Evolutionary conservation across 495 filamentous ascomycete species (phyloP).

Genomic region (Gamarada debralockiae): DNA sequence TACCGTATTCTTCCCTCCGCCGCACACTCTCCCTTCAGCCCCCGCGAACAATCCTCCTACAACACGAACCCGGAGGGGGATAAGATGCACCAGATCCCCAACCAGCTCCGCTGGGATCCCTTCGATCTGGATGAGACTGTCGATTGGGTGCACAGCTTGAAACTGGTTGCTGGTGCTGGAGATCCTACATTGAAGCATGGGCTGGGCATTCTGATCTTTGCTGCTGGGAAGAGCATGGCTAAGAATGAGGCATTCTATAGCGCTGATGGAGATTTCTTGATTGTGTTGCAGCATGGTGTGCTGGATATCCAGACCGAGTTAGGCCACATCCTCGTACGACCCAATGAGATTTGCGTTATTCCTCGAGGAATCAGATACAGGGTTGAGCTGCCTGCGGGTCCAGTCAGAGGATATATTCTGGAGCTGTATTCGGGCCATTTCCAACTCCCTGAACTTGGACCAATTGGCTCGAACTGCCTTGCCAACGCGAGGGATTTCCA

Average conservation of each 20-base stretch:
- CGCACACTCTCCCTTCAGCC: conserved; percentile 70
- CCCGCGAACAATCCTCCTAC: conserved; percentile 26
- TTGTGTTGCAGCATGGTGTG: conserved; percentile 79
- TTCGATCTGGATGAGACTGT: conserved; percentile 68
- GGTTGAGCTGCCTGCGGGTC: conserved; percentile 53
- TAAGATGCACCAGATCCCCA: conserved; percentile 63
- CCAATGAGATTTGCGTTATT: conserved; percentile 87
- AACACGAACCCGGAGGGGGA: conserved; percentile 23
- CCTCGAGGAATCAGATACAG: conserved; percentile 80
- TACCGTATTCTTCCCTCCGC: conserved; percentile 86
- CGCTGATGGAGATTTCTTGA: conserved; percentile 85
- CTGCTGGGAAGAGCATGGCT: conserved; percentile 77
- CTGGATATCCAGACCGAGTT: conserved; percentile 86
- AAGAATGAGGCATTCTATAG: conserved; percentile 76
- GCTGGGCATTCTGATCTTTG: conserved; percentile 77
- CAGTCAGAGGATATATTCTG: conserved; percentile 71
- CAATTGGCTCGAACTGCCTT: conserved; percentile 83
- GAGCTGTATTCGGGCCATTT: conserved; percentile 88
- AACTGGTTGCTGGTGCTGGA: conserved; percentile 76
- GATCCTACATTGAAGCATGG: conserved; percentile 79
- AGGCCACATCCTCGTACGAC: conserved; percentile 75
- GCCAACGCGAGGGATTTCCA: conserved; percentile 91
- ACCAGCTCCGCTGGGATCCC: conserved; percentile 86
- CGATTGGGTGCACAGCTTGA: conserved; percentile 77
- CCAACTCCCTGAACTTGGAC: conserved; percentile 79